These are phyloP conservation scores for Aspergillus sp. DNA, from an alignment of 2,329 filamentous ascomycete species.

Conservation along the genomic window DNA sequence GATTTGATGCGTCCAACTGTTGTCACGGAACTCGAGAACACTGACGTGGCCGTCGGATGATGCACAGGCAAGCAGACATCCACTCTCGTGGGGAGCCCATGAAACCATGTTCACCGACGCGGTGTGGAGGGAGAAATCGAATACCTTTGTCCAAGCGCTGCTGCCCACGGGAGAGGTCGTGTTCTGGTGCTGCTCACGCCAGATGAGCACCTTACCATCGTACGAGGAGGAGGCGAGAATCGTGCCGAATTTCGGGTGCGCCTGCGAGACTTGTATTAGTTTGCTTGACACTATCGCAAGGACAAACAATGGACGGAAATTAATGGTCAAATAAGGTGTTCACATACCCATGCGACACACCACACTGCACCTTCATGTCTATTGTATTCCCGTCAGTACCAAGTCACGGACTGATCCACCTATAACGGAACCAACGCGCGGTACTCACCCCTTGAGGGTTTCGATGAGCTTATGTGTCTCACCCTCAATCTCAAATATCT, in stretches of 20 bases:
- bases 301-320: not conserved
- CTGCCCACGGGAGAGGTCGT: conserved; percentile 33
- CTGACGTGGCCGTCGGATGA: conserved; percentile 89
- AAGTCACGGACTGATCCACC: not conserved
- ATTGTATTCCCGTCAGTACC: conserved; percentile 10
- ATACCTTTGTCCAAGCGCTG: conserved; percentile 72
- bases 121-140: conserved; percentile 88
- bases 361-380: conserved; percentile 97
- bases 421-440: not conserved
- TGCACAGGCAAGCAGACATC: conserved; percentile 88
- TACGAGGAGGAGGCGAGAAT: conserved; percentile 93
- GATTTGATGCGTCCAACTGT: conserved; percentile 78
- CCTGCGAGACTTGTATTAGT: conserved; percentile 33
- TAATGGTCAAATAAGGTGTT: not conserved
- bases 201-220: conserved; percentile 97
- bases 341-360: conserved; percentile 78
- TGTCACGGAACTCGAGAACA: conserved; percentile 95
- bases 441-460: conserved; percentile 77
- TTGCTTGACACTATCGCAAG: too few relatives aligned
- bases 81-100: conserved; percentile 94
- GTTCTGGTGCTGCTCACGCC: conserved; percentile 66
- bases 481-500: conserved; percentile 97
- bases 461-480: conserved; percentile 83
- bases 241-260: conserved; percentile 96
- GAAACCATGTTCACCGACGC: conserved; percentile 93